Conservation (phyloP, 2,329 filamentous ascomycete genomes). For the Trichoderma afroharzianum region DNA sequence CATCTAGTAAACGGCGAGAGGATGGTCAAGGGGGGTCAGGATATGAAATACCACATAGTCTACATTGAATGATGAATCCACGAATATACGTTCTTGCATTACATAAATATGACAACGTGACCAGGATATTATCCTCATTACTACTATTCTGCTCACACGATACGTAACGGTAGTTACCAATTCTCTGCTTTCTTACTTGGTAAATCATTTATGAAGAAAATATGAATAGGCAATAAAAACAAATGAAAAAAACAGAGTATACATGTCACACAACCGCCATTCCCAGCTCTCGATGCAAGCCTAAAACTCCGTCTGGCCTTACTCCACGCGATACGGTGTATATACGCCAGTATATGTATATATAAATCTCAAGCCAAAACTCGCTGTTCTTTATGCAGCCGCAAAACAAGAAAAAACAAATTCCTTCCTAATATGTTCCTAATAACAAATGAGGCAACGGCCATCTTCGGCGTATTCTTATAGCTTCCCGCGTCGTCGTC, state of each 20-base stretch:
- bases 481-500: constrained; percentile 49
- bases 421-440: background rate
- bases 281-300: background rate
- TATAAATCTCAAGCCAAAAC: background rate
- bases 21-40: background rate
- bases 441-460: background rate
- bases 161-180: no score
- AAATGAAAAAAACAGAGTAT: background rate
- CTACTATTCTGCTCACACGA: background rate
- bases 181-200: background rate
- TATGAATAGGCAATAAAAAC: background rate
- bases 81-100: background rate
- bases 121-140: background rate
- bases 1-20: background rate
- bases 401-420: background rate
- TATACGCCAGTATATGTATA: background rate
- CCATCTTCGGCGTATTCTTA: constrained; percentile 24
- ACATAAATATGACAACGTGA: accelerated
- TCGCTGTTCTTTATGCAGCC: background rate
- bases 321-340: constrained; percentile 25
- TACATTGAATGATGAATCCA: background rate
- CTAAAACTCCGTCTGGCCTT: constrained; percentile 2
- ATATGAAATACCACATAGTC: background rate
- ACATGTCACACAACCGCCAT: background rate
- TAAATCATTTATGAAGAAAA: no score